A percentile compares a stretch with the other conserved stretches of the same genome.
Conservation (phyloP, 768 basidiomycete species). For the Pleurotus tuber-regium region DNA sequence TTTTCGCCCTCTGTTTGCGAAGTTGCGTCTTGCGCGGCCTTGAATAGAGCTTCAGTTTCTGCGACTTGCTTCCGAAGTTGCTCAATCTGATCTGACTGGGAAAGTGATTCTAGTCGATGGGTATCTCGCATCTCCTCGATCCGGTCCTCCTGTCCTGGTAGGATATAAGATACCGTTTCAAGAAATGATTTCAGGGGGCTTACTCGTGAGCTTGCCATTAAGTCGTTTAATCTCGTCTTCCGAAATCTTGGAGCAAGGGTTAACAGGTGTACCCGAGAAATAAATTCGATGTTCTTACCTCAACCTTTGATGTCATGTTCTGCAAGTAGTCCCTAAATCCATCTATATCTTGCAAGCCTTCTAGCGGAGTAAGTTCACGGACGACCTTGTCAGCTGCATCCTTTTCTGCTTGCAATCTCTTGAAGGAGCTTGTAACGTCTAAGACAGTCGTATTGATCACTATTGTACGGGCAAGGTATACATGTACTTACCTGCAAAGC, state of each 20-base stretch:
- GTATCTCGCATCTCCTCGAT: constrained; percentile 84
- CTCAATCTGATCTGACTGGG: constrained; percentile 73
- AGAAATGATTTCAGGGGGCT: constrained; percentile 23
- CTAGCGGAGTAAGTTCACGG: constrained; percentile 67
- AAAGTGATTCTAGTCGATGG: constrained; percentile 76
- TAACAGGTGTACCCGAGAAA: neutral
- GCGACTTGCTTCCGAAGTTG: constrained; percentile 63
- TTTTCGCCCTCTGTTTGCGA: constrained; percentile 47
- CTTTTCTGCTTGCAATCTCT: constrained; percentile 72
- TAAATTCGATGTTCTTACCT: constrained; percentile 45
- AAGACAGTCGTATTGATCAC: constrained; percentile 4
- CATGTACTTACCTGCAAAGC: constrained; percentile 59
- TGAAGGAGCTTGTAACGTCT: constrained; percentile 82
- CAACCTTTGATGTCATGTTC: constrained; percentile 62
- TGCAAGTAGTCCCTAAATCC: constrained; percentile 73
- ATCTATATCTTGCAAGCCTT: constrained; percentile 59
- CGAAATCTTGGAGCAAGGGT: constrained; percentile 43
- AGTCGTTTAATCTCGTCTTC: constrained; percentile 81
- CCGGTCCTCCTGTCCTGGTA: constrained; percentile 77
- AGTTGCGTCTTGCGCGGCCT: constrained; percentile 50
- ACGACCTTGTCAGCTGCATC: constrained; percentile 65
- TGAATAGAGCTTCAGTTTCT: constrained; percentile 69
- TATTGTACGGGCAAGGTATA: too few relatives aligned
- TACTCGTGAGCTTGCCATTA: constrained; percentile 70
- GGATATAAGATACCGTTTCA: neutral